phyloP scores from a whole-genome alignment of 495 filamentous ascomycete species.

The Lophiotrema nucula region DNA sequence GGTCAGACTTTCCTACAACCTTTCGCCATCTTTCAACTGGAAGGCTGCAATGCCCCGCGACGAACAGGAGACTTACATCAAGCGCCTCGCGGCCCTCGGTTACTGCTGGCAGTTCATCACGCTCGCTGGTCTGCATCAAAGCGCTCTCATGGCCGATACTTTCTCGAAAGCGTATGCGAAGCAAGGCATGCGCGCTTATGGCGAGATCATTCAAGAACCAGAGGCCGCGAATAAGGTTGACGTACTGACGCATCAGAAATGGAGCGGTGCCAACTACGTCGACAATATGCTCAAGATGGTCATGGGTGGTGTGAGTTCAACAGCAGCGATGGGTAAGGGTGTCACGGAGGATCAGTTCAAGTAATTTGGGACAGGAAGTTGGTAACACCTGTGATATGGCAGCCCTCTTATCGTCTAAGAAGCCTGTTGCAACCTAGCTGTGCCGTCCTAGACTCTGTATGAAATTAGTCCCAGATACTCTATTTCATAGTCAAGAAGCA shows the following conservation, averaged over 20 bases:
- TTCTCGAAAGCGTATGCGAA: constrained; percentile 80
- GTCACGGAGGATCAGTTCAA: constrained; percentile 98
- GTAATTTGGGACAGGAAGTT: too few species aligned
- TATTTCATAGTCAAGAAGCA: too few species aligned
- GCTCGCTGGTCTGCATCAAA: constrained; percentile 93
- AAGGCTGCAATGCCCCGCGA: constrained; percentile 90
- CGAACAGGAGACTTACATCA: constrained; percentile 97
- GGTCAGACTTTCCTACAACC: constrained; percentile 86
- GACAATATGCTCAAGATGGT: constrained; percentile 98
- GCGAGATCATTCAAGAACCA: constrained; percentile 94
- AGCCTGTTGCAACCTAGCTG: too few species aligned
- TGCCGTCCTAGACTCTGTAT: too few species aligned
- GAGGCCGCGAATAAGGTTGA: constrained; percentile 89
- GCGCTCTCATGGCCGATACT: constrained; percentile 81
- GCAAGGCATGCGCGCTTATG: constrained; percentile 93
- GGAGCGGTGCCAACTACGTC: constrained; percentile 90
- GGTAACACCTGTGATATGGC: too few species aligned
- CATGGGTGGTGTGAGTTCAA: constrained; percentile 84
- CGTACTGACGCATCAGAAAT: constrained; percentile 98
- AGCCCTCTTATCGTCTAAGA: too few species aligned
- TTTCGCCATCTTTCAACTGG: constrained; percentile 99
- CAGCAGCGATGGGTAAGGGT: constrained; percentile 93
- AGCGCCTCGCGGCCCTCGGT: constrained; percentile 77
- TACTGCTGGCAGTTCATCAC: constrained; percentile 99
- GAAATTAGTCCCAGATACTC: too few species aligned